phyloP scores from a whole-genome alignment of 495 filamentous ascomycete species.

The Hyaloscypha variabilis region DNA sequence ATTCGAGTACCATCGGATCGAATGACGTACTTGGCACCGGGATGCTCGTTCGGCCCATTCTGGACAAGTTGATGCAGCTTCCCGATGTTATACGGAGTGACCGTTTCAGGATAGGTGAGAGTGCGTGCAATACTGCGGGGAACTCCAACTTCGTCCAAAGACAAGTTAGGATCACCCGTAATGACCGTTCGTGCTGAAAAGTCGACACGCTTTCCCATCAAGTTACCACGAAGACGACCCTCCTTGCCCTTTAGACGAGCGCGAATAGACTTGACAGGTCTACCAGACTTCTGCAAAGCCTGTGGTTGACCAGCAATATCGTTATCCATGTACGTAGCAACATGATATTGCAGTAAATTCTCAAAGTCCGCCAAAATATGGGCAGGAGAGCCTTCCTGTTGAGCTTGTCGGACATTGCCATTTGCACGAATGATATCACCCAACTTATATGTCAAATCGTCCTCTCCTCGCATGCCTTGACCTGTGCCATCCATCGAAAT shows the following conservation, averaged over 20 bases:
- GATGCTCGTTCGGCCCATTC: constrained; percentile 92
- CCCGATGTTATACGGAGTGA: constrained; percentile 96
- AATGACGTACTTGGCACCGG: constrained; percentile 94
- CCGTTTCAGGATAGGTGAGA: constrained; percentile 94
- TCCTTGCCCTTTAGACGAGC: constrained; percentile 98
- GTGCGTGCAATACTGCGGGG: constrained; percentile 86
- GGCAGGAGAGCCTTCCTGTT: constrained; percentile 83
- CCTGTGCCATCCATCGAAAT: constrained; percentile 92
- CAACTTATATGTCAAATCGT: constrained; percentile 98
- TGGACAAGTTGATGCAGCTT: constrained; percentile 85
- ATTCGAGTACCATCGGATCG: constrained; percentile 89
- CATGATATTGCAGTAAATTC: constrained; percentile 92
- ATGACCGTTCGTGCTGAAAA: constrained; percentile 99
- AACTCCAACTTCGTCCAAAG: constrained; percentile 94
- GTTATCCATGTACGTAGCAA: constrained; percentile 99
- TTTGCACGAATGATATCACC: constrained; percentile 98
- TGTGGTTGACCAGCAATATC: constrained; percentile 96
- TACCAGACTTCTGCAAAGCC: constrained; percentile 93
- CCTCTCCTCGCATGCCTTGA: constrained; percentile 85
- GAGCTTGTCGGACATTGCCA: constrained; percentile 85
- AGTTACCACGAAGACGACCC: constrained; percentile 92
- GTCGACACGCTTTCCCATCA: constrained; percentile 99
- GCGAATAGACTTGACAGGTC: constrained; percentile 94
- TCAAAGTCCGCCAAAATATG: constrained; percentile 92
- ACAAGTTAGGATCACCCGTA: constrained; percentile 95